Evolutionary conservation across 2,329 filamentous ascomycete genomes (phyloP).

Genomic region (Xylariaceae sp.): DNA sequence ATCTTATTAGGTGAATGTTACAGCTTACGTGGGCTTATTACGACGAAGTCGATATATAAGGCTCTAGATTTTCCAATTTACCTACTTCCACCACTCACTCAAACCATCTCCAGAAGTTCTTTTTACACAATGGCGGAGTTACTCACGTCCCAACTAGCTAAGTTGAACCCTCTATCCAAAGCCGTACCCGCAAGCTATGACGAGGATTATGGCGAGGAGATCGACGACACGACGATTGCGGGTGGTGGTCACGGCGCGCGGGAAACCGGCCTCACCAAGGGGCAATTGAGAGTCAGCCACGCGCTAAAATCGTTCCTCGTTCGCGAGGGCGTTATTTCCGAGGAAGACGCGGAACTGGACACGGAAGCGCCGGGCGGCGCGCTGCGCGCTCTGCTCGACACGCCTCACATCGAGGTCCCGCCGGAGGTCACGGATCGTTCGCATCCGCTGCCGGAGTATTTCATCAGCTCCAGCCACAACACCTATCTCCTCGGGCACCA

Average conservation of each 20-base stretch:
- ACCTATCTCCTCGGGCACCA: slow-evolving; percentile 73
- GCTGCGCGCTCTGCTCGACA: slow-evolving; percentile 56
- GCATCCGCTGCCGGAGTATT: slow-evolving; percentile 68
- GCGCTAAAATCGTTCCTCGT: slow-evolving; percentile 59
- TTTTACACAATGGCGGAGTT: slow-evolving; percentile 26
- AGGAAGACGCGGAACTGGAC: slow-evolving; percentile 51
- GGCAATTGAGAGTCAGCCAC: slow-evolving; percentile 60
- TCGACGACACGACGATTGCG: slow-evolving; percentile 54
- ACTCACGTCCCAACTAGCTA: slow-evolving; percentile 37
- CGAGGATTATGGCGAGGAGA: slow-evolving; percentile 56
- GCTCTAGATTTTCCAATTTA: not conserved
- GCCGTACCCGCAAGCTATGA: slow-evolving; percentile 41
- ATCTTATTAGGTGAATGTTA: slow-evolving; percentile 10
- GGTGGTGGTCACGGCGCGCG: slow-evolving; percentile 62
- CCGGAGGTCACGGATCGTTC: slow-evolving; percentile 57
- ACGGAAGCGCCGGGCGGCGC: slow-evolving; percentile 46
- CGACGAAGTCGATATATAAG: not conserved
- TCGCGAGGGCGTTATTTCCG: slow-evolving; percentile 52
- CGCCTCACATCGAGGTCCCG: slow-evolving; percentile 61
- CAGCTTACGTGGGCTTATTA: slow-evolving; percentile 10
- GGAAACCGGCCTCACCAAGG: slow-evolving; percentile 50
- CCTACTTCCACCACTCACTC: not conserved
- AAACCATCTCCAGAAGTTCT: not conserved
- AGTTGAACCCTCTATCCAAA: slow-evolving; percentile 44
- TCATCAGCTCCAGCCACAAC: slow-evolving; percentile 74